Base-by-base conservation (phyloP, 495 filamentous ascomycete genomes). In the Aspergillus biplanus region DNA sequence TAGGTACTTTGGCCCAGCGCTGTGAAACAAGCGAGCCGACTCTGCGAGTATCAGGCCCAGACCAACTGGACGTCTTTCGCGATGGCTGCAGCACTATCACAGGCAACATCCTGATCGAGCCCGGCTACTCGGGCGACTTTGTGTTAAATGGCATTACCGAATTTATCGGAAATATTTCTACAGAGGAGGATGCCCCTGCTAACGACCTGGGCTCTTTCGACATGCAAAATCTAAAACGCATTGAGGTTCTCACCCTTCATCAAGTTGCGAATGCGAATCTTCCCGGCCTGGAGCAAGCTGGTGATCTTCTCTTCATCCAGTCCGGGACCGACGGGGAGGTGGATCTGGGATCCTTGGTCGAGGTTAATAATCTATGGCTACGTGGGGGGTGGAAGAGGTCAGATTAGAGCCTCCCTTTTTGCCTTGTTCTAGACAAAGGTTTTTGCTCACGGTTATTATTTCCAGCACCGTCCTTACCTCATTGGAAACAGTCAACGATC, bases 101-200 rank as follows among this genome's bases (percentile, higher is more conserved):
- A 8, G 56, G 56, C 33, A 31, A 58, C 21, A 58, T 58, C 39
- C 6, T n/a, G 39, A 48, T 58, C 33, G 39, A 48, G 12, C 7
- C 56, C 42, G 39, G 42, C 56, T 58, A 58, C 56, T 48, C 21
- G n/a, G 56, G 44, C 42, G 56, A 58, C 56, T 58, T 58, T 18
- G 21, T 58, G 13, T 32, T 58, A 4, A 16, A 48, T 12, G 56
- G 56, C 2, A 16, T 58, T 16, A 58, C 42, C 31, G 21, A 48
- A 31, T 58, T 58, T 5, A 32, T 9, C 12, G 56, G 56, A 12
- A 58, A 58, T 33, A 58, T 58, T 33, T 58, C 56, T 21, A 58
- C 16, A 6, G 42, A 33, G 1, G 8, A n/a, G 15, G 27, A 48
- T 7, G 31, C 39, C 12, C 12, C 39, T 7, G 35, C 37, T 7